These are phyloP conservation scores for Hyaloscypha variabilis DNA, from an alignment of 495 filamentous ascomycete genomes.

Conservation along the genomic window DNA sequence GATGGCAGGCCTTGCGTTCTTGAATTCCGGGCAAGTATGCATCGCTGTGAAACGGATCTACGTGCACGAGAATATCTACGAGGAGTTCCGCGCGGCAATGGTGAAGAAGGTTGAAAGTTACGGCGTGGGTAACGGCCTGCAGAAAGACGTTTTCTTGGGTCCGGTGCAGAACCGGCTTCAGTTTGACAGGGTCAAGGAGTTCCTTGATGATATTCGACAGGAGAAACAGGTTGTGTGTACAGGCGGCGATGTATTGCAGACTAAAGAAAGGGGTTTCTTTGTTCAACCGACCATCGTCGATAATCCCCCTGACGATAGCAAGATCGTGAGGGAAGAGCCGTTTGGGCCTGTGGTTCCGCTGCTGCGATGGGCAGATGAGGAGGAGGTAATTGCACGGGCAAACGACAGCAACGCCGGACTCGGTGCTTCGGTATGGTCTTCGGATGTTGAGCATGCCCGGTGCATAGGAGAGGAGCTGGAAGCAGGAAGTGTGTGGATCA, in stretches of 20 bases:
- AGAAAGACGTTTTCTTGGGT: conserved; percentile 41
- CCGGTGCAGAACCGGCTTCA: conserved; percentile 60
- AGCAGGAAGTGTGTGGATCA: conserved; percentile 43
- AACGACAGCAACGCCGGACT: conserved; percentile 51
- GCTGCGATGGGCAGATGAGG: conserved; percentile 49
- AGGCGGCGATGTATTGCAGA: conserved; percentile 12
- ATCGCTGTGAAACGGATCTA: conserved; percentile 47
- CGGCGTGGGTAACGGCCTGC: conserved; percentile 43
- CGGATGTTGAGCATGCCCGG: conserved; percentile 45
- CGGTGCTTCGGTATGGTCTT: conserved; percentile 53
- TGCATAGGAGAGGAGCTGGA: conserved; percentile 45
- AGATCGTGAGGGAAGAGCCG: conserved; percentile 49
- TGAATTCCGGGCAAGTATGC: conserved; percentile 48
- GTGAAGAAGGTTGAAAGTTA: conserved; percentile 46
- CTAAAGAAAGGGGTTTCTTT: conserved; percentile 47
- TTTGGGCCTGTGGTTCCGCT: conserved; percentile 55
- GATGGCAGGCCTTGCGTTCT: conserved; percentile 47
- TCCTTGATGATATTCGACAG: conserved; percentile 32
- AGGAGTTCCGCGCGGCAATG: conserved; percentile 51
- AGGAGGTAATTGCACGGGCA: conserved; percentile 51
- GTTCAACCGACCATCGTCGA: conserved; percentile 61
- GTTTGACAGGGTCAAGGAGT: conserved; percentile 43
- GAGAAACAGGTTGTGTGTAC: conserved; percentile 29
- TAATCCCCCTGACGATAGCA: conserved; percentile 54
- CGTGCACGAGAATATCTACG: conserved; percentile 60